Percentiles rank a stretch among this genome's conserved stretches.
Evolutionary conservation across 2,329 filamentous ascomycete species (phyloP).

Genomic region (Cyphellophora europaea): DNA sequence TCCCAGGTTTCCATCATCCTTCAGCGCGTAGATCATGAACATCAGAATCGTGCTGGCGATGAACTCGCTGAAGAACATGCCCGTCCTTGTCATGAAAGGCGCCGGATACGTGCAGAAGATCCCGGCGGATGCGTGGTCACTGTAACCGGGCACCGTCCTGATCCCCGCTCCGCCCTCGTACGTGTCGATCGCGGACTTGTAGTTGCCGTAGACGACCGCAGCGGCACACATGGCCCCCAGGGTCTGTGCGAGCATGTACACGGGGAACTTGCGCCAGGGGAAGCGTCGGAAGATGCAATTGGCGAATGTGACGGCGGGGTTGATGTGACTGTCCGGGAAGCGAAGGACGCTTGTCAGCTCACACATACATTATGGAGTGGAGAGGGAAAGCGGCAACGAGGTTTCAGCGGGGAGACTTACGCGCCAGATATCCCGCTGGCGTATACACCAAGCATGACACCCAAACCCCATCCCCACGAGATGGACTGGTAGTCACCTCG

Average conservation of each 20-base stretch:
- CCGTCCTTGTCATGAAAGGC: conserved; percentile 52
- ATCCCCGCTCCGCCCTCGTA: conserved; percentile 14
- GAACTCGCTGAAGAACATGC: conserved; percentile 65
- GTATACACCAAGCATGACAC: conserved; percentile 62
- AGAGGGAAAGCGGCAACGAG: not conserved
- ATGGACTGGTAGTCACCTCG: conserved; percentile 44
- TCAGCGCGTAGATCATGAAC: conserved; percentile 63
- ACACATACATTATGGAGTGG: not conserved
- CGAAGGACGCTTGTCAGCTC: not conserved
- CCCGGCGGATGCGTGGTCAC: conserved; percentile 52
- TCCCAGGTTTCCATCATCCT: conserved; percentile 38
- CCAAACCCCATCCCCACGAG: conserved; percentile 47
- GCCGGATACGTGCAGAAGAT: conserved; percentile 66
- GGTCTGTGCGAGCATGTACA: conserved; percentile 56
- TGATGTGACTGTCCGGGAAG: conserved; percentile 34
- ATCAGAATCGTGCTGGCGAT: conserved; percentile 59
- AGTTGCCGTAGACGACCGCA: conserved; percentile 55
- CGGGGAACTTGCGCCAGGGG: conserved; percentile 59
- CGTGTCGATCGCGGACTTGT: conserved; percentile 53
- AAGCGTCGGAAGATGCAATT: conserved; percentile 52
- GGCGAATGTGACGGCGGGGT: conserved; percentile 60
- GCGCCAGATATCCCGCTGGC: conserved; percentile 50
- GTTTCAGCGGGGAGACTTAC: conserved; percentile 34
- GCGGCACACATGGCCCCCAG: conserved; percentile 58
- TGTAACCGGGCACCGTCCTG: conserved; percentile 49